Percentiles rank a stretch among this genome's conserved stretches.
These are phyloP conservation scores for Wallacemonas sp. DNA, from an alignment of 208 protist species.

Conservation along the genomic window DNA sequence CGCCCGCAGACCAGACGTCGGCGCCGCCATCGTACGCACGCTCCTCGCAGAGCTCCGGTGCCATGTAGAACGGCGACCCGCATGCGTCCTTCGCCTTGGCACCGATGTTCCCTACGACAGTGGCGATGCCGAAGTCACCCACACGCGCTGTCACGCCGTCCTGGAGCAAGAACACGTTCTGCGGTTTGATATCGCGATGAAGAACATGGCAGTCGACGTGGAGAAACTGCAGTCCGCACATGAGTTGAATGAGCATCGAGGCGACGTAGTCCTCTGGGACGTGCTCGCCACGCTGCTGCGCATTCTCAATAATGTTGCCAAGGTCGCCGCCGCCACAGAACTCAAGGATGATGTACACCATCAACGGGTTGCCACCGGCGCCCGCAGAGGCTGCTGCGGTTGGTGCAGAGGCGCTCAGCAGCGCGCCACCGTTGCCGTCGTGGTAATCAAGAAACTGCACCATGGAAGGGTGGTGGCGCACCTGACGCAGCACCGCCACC, in stretches of 20 bases:
- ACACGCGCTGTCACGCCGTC: constrained; percentile 59
- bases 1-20: constrained; percentile 96
- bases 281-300: constrained; percentile 3
- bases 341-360: constrained; percentile 84
- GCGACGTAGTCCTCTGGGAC: constrained; percentile 48
- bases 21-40: constrained; percentile 89
- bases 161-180: constrained; percentile 82
- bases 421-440: constrained; percentile 12
- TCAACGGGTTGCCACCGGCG: constrained; percentile 30
- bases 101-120: constrained; percentile 40
- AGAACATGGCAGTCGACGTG: constrained; percentile 67
- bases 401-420: background rate
- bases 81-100: constrained; percentile 60
- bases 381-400: background rate
- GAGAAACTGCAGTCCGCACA: constrained; percentile 62
- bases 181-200: constrained; percentile 88
- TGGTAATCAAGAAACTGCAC: constrained; percentile 68
- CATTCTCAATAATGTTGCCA: constrained; percentile 30
- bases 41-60: constrained; percentile 91
- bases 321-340: constrained; percentile 78
- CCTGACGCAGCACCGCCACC: constrained; percentile 41
- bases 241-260: constrained; percentile 65
- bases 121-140: constrained; percentile 85
- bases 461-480: constrained; percentile 54
- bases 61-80: constrained; percentile 90